Percentiles rank a stretch among this genome's conserved stretches.
Evolutionary conservation across 1,284 basidiomycete genomes (phyloP).

Genomic region (Psilocybe mexicana): DNA sequence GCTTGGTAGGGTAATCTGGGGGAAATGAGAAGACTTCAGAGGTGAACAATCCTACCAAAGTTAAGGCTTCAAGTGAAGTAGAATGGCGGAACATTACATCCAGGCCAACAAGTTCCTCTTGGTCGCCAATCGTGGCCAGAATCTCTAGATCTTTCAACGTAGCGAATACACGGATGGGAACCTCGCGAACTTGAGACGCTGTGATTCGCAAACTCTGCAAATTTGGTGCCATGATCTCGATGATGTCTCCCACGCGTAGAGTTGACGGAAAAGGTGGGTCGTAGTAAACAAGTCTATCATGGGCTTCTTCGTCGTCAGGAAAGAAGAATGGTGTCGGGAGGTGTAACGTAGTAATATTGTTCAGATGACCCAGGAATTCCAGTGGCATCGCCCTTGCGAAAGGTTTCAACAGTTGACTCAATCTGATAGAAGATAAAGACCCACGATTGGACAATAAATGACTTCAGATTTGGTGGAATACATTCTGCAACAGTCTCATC

Average conservation of each 20-base stretch:
- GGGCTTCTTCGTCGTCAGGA: conserved; percentile 30
- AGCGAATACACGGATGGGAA: conserved; percentile 36
- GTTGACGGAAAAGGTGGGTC: conserved; percentile 6
- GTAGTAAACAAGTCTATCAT: conserved; percentile 21
- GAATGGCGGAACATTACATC: conserved; percentile 38
- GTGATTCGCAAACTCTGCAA: conserved; percentile 31
- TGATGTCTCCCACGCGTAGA: conserved; percentile 18
- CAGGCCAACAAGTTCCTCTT: conserved; percentile 29
- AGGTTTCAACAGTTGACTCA: conserved; percentile 3
- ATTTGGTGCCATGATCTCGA: conserved; percentile 23
- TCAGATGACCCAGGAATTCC: conserved; percentile 23
- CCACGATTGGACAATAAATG: conserved; percentile 30
- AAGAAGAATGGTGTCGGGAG: conserved; percentile 30
- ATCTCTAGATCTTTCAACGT: conserved; percentile 34
- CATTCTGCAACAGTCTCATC: conserved; percentile 26
- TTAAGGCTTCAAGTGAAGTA: conserved; percentile 32
- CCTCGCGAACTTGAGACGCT: conserved; percentile 27
- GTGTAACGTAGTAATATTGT: conserved; percentile 20
- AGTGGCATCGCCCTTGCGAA: conserved; percentile 22
- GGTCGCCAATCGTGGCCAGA: conserved; percentile 24
- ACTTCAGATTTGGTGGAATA: conserved; percentile 24
- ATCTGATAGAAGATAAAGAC: conserved; percentile 14
- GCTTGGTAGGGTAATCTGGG: conserved; percentile 19
- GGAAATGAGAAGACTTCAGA: conserved; percentile 30
- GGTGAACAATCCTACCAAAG: conserved; percentile 32